phyloP scores from a whole-genome alignment of 345 rosid species.

The Aethionema arabicum region DNA sequence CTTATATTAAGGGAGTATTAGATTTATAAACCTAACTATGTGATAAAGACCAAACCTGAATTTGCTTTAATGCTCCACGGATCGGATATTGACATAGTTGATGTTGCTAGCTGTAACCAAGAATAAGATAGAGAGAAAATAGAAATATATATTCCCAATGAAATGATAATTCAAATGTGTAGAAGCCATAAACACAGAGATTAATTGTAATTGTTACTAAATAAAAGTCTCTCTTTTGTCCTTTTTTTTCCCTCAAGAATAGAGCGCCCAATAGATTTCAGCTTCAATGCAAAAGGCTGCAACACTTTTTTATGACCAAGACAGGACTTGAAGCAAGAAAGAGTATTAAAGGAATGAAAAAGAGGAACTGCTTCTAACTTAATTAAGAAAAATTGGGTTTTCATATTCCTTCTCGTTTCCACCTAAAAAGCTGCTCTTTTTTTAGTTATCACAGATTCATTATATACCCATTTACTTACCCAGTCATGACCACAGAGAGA shows the following conservation, averaged over 20 bases:
- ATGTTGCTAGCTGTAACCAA: background rate
- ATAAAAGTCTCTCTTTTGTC: too few species aligned
- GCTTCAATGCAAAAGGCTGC: slow-evolving; percentile 31
- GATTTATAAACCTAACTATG: too few species aligned
- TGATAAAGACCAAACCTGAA: slow-evolving; percentile 21
- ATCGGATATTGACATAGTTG: slow-evolving; percentile 22
- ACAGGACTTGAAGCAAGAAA: slow-evolving; percentile 34
- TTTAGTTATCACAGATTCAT: slow-evolving; percentile 29
- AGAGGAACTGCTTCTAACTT: slow-evolving; percentile 42
- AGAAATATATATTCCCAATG: too few species aligned
- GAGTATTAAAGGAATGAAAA: slow-evolving; percentile 43
- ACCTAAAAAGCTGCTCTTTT: slow-evolving; percentile 38
- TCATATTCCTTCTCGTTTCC: slow-evolving; percentile 36
- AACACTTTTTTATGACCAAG: slow-evolving; percentile 41
- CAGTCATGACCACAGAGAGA: background rate
- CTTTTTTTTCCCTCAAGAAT: too few species aligned
- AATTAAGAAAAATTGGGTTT: slow-evolving; percentile 31
- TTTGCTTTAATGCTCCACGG: slow-evolving; percentile 24
- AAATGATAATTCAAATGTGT: too few species aligned
- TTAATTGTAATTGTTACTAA: too few species aligned
- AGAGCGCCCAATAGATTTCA: too few species aligned
- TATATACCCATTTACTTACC: slow-evolving; percentile 19
- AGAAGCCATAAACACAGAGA: too few species aligned
- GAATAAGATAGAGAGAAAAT: background rate
- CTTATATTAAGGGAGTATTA: too few species aligned